Evolutionary conservation across 2,329 filamentous ascomycete genomes (phyloP), one percentile per base, ranked within the genome.

Genomic region (Fusarium buharicum): DNA sequence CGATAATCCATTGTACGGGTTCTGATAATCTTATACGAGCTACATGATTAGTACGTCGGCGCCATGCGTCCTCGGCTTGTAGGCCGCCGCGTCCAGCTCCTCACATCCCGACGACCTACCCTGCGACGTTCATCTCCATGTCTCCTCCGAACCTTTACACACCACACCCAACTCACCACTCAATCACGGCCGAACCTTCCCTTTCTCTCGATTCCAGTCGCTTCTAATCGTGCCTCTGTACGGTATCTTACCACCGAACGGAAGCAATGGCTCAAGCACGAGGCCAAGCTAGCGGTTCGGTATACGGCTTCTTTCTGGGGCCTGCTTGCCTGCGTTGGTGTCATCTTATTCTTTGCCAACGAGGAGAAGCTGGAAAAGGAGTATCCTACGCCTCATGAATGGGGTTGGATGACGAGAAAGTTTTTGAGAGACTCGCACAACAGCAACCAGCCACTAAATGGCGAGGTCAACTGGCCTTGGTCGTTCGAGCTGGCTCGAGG

Each of bases 341-440:
- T 90, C 10, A 84, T 88, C 34, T 83, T 84, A 64, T 85, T 87
- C 62, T 88, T 88, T 14, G 73, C 92, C 31, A 82, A 90, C 71
- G 89, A 93, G 70, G 92, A 96, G 75, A 79, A 83, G 58, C 80
- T 91, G 39, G 93, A 97, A 77, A 84, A 89, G 43, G 81, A 84
- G 48, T 91, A 89, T 73, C 93, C 93, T 0, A 93, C 92, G 1
- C 93, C 94, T 1, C 84, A 85, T 22, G 93, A 96, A 73, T 97
- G 93, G 92, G 80, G 80, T 0, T 90, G 87, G 74, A 77, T 86
- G 63, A 91, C 90, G 40, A 82, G 92, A 20, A 85, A 90, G 76
- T 81, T 83, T 34, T 82, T 91, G 60, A 84, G 92, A 36, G 83
- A 85, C 46, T 90, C 90, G 4, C 84, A 83, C 50, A 81, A 84